These are phyloP conservation scores for Alternaria burnsii DNA, from an alignment of 2,329 filamentous ascomycete genomes.

Conservation along the genomic window DNA sequence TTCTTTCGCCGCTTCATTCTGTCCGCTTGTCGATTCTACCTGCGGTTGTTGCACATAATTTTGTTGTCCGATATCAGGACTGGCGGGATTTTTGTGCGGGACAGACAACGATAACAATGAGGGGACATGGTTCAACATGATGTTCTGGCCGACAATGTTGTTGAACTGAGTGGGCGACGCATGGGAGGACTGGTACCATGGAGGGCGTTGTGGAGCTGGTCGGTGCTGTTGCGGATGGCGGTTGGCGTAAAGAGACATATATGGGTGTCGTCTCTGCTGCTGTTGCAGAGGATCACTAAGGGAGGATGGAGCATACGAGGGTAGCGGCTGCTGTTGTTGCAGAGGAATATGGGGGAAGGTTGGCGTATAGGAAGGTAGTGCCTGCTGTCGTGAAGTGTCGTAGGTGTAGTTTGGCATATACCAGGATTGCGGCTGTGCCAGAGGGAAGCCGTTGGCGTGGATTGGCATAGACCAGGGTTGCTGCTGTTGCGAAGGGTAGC, in stretches of 20 bases:
- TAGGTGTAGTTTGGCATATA: neutral
- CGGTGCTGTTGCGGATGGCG: neutral
- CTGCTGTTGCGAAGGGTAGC: neutral
- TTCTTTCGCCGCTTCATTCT: neutral
- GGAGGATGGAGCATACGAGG: neutral
- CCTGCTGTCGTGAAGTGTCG: neutral
- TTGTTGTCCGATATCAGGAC: neutral
- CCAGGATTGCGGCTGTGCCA: neutral
- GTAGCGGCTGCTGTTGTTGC: neutral
- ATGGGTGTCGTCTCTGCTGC: neutral
- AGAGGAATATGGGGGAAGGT: neutral
- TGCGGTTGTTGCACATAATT: neutral
- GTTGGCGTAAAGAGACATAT: neutral
- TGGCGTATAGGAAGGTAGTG: neutral
- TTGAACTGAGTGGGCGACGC: neutral
- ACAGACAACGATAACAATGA: neutral
- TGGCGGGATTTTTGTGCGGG: neutral
- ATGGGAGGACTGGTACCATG: neutral
- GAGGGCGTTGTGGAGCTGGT: neutral
- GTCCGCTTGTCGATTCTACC: neutral
- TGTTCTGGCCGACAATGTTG: neutral
- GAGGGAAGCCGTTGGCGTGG: neutral
- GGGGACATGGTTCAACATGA: neutral
- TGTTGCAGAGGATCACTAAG: neutral
- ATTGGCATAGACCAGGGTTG: neutral